Percentiles rank a stretch among this genome's conserved stretches.
Evolutionary conservation across 2,329 filamentous ascomycete genomes (phyloP).

Genomic region (Aureobasidium sp.): DNA sequence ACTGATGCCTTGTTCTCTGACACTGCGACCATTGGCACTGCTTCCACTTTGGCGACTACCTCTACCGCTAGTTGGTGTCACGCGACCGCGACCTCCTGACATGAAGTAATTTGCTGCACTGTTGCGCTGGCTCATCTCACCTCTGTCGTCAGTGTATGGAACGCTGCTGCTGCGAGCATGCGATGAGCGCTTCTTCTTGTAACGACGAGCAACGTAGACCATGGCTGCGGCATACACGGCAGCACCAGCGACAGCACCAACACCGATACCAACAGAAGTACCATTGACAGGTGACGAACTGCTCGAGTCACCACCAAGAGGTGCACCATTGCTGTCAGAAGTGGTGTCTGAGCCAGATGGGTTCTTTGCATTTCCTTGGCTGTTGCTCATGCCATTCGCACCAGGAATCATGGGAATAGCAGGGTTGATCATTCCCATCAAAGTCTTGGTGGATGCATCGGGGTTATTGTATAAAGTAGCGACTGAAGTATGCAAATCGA

Average conservation of each 20-base stretch:
- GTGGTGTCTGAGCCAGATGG: slow-evolving; percentile 29
- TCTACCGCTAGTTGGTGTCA: slow-evolving; percentile 32
- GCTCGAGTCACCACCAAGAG: slow-evolving; percentile 43
- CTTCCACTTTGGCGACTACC: slow-evolving; percentile 34
- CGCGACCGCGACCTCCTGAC: slow-evolving; percentile 54
- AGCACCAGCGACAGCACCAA: slow-evolving; percentile 69
- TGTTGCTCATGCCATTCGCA: slow-evolving; percentile 35
- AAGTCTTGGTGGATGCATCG: slow-evolving; percentile 56
- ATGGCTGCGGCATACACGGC: slow-evolving; percentile 88
- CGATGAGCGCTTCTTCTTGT: slow-evolving; percentile 60
- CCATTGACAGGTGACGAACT: slow-evolving; percentile 53
- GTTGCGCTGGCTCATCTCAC: slow-evolving; percentile 36
- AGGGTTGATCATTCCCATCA: slow-evolving; percentile 78
- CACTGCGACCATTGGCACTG: slow-evolving; percentile 44
- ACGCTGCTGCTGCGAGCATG: slow-evolving; percentile 74
- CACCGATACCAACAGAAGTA: slow-evolving; percentile 59
- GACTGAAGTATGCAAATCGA: slow-evolving; percentile 63
- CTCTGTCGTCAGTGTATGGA: slow-evolving; percentile 56
- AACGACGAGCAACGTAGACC: slow-evolving; percentile 85
- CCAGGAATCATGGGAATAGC: slow-evolving; percentile 62
- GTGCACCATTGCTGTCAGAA: slow-evolving; percentile 40
- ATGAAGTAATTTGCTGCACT: slow-evolving; percentile 47
- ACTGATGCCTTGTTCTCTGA: slow-evolving; percentile 68
- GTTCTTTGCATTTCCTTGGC: slow-evolving; percentile 32
- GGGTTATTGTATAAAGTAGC: slow-evolving; percentile 69